Conservation (phyloP, 2,329 filamentous ascomycete genomes). For the Myriosclerotinia scirpicola region DNA sequence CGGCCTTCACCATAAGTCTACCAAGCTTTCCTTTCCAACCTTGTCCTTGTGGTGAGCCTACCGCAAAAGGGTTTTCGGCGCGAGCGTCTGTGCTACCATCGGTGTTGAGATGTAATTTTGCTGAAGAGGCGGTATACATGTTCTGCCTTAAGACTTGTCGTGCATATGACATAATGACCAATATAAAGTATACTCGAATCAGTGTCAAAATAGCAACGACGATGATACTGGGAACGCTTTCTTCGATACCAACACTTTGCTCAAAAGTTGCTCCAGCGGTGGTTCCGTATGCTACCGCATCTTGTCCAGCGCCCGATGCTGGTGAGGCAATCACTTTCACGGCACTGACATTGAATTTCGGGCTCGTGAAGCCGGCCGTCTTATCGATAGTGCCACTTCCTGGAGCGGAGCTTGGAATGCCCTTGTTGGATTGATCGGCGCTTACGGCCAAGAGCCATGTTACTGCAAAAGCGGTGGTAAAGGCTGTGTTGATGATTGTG, state of each 20-base stretch:
- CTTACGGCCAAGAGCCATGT: slow-evolving; percentile 79
- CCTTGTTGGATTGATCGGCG: slow-evolving; percentile 43
- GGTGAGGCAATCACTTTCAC: slow-evolving; percentile 55
- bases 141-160: slow-evolving; percentile 73
- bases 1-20: slow-evolving; percentile 72
- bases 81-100: slow-evolving; percentile 46
- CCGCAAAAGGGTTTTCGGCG: slow-evolving; percentile 68
- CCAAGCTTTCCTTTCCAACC: slow-evolving; percentile 79
- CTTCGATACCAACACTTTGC: slow-evolving; percentile 64
- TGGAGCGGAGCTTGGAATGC: slow-evolving; percentile 43
- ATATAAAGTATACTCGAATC: slow-evolving; percentile 77
- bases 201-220: slow-evolving; percentile 73
- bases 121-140: slow-evolving; percentile 50
- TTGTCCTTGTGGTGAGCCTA: slow-evolving; percentile 68
- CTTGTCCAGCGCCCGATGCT: slow-evolving; percentile 51
- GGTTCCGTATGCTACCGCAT: slow-evolving; percentile 50
- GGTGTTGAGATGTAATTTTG: slow-evolving; percentile 39
- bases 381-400: slow-evolving; percentile 51
- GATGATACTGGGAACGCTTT: slow-evolving; percentile 73
- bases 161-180: slow-evolving; percentile 82
- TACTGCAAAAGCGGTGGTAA: slow-evolving; percentile 78
- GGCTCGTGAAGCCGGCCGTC: slow-evolving; percentile 64
- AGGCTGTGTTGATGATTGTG: slow-evolving; percentile 75
- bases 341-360: slow-evolving; percentile 59
- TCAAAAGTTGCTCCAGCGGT: slow-evolving; percentile 51